Evolutionary conservation across 768 basidiomycete genomes (phyloP).

Genomic region (Rhodotorula taiwanensis): DNA sequence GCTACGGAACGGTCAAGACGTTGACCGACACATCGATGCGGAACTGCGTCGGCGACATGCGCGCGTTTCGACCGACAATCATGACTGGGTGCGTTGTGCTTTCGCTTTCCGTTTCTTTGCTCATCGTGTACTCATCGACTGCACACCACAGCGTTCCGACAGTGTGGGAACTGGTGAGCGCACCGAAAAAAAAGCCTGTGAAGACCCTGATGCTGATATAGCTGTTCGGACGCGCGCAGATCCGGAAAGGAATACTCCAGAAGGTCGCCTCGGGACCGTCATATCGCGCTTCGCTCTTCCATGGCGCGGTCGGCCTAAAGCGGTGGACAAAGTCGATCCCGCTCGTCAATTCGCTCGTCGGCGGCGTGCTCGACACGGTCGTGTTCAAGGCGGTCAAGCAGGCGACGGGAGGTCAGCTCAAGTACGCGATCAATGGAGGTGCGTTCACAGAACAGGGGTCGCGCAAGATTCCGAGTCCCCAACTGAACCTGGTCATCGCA

Average conservation of each 20-base stretch:
- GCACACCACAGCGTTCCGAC: slow-evolving; percentile 80
- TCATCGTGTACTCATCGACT: no score
- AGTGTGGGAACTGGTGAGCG: slow-evolving; percentile 73
- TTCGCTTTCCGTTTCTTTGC: no score
- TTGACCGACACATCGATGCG: slow-evolving; percentile 66
- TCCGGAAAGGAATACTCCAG: slow-evolving; percentile 82
- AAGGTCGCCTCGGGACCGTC: slow-evolving; percentile 66
- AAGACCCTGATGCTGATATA: neutral
- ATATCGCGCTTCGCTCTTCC: slow-evolving; percentile 69
- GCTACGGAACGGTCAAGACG: slow-evolving; percentile 90
- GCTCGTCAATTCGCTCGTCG: slow-evolving; percentile 52
- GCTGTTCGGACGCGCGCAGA: neutral
- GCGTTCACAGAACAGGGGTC: neutral
- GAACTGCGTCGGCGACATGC: slow-evolving; percentile 72
- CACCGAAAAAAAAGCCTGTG: no score
- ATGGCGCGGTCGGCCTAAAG: slow-evolving; percentile 69
- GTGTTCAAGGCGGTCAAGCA: slow-evolving; percentile 69
- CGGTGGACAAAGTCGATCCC: slow-evolving; percentile 57
- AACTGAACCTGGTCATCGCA: neutral
- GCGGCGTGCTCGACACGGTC: slow-evolving; percentile 55
- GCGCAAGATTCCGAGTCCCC: neutral
- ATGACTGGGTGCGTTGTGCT: slow-evolving; percentile 54
- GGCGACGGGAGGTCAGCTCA: slow-evolving; percentile 83
- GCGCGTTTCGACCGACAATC: slow-evolving; percentile 73
- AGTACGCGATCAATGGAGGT: slow-evolving; percentile 70